A percentile compares a stretch with the other conserved stretches of the same genome.
phyloP scores from a whole-genome alignment of 495 filamentous ascomycete genomes.

The Aspergillus haitiensis region DNA sequence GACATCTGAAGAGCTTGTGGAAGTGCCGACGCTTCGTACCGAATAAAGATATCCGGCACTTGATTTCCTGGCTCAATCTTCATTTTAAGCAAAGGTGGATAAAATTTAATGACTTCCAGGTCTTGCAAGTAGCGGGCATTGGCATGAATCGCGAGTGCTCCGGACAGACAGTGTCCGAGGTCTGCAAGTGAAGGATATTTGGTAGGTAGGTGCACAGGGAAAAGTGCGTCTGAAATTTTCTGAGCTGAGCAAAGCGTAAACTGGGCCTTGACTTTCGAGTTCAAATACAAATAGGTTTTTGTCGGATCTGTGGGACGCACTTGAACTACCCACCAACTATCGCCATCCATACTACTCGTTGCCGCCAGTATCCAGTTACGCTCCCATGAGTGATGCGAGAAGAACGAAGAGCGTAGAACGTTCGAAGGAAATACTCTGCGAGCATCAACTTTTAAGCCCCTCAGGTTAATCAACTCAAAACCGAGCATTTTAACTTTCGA shows the following conservation, averaged over 20 bases:
- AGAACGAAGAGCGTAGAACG: slow-evolving; percentile 60
- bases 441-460: slow-evolving; percentile 54
- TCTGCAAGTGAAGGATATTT: slow-evolving; percentile 38
- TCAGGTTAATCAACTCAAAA: slow-evolving; percentile 59
- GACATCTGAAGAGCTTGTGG: slow-evolving; percentile 35
- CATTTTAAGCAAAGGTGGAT: slow-evolving; percentile 38
- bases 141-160: slow-evolving; percentile 43
- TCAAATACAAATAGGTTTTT: slow-evolving; percentile 13
- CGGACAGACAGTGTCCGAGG: slow-evolving; percentile 40
- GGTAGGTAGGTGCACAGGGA: slow-evolving; percentile 23
- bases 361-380: slow-evolving; percentile 67
- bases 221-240: slow-evolving; percentile 30
- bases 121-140: slow-evolving; percentile 43
- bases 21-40: slow-evolving; percentile 35
- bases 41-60: slow-evolving; percentile 41
- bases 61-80: slow-evolving; percentile 33
- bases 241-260: slow-evolving; percentile 29
- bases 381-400: slow-evolving; percentile 62
- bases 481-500: slow-evolving; percentile 58
- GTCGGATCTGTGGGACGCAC: slow-evolving; percentile 34
- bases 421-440: slow-evolving; percentile 62
- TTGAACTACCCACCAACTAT: slow-evolving; percentile 74
- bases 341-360: slow-evolving; percentile 68
- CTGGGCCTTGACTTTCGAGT: slow-evolving; percentile 8
- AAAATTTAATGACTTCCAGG: slow-evolving; percentile 32